These are phyloP conservation scores for Fusarium clavum DNA, from an alignment of 2,329 filamentous ascomycete genomes.

Conservation along the genomic window DNA sequence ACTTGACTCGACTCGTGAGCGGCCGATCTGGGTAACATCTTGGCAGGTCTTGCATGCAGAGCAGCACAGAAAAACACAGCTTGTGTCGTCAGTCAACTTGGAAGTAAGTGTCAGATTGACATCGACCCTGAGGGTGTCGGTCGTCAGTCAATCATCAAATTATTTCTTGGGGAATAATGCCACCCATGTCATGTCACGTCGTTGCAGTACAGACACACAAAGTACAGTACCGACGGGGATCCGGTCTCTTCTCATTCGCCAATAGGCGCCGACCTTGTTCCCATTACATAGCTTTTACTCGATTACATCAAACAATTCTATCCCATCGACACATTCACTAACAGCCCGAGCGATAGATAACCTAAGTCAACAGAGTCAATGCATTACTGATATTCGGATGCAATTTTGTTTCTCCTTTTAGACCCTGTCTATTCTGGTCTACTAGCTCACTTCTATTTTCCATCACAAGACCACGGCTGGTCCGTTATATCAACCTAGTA, in stretches of 20 bases:
- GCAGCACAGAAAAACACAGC: background rate
- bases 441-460: conserved; percentile 16
- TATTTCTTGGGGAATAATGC: conserved; percentile 16
- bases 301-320: conserved; percentile 44
- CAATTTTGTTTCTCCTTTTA: conserved; percentile 29
- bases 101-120: conserved; percentile 9
- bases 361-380: no score
- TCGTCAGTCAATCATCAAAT: background rate
- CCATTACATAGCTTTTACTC: conserved; percentile 49
- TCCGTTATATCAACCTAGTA: conserved; percentile 30
- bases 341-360: conserved; percentile 1
- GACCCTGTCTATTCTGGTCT: conserved; percentile 17
- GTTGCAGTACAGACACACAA: background rate
- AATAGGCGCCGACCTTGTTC: conserved; percentile 42
- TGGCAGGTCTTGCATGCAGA: conserved; percentile 23
- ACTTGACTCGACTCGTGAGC: conserved; percentile 25
- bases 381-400: background rate
- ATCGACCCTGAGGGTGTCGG: conserved; percentile 16
- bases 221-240: conserved; percentile 16
- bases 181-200: conserved; percentile 35
- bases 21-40: conserved; percentile 23
- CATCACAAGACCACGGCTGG: conserved; percentile 46
- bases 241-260: conserved; percentile 40
- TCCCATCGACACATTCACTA: background rate
- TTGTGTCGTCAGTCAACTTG: conserved; percentile 8